phyloP scores from a whole-genome alignment of 2,329 filamentous ascomycete genomes.

The Trichophyton equinum region DNA sequence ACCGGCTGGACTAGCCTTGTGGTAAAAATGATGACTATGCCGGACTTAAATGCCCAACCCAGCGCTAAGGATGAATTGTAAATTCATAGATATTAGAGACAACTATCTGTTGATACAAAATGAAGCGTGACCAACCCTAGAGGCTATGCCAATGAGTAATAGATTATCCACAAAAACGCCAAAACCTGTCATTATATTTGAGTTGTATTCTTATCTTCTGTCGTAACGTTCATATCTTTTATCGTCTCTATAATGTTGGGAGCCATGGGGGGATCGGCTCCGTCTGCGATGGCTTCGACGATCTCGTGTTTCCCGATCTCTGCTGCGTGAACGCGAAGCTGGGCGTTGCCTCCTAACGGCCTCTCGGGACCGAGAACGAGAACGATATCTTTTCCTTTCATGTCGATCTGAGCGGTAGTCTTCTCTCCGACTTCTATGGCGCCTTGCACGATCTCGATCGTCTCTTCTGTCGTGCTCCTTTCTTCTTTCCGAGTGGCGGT shows the following conservation, averaged over 20 bases:
- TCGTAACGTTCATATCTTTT: not conserved
- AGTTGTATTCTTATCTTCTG: not conserved
- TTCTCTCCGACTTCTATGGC: slow-evolving; percentile 23
- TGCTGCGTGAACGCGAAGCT: slow-evolving; percentile 21
- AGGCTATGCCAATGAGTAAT: not conserved
- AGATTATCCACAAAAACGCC: not conserved
- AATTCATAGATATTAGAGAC: slow-evolving; percentile 6
- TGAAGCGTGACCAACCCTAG: slow-evolving; percentile 6
- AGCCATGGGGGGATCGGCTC: slow-evolving; percentile 9
- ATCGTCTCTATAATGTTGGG: slow-evolving; percentile 13
- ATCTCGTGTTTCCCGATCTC: slow-evolving; percentile 18
- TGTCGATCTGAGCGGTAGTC: slow-evolving; percentile 14
- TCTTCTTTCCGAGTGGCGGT: slow-evolving; percentile 21
- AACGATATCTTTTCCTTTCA: slow-evolving; percentile 10
- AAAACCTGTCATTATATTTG: not conserved
- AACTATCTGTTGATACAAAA: slow-evolving; percentile 10
- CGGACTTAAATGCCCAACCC: slow-evolving; percentile 42
- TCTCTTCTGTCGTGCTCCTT: slow-evolving; percentile 34
- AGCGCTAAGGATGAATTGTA: slow-evolving; percentile 40
- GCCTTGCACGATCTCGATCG: slow-evolving; percentile 18
- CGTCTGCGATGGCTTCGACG: slow-evolving; percentile 16
- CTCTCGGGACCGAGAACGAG: slow-evolving; percentile 18
- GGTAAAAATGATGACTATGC: slow-evolving; percentile 95
- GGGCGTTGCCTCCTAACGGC: slow-evolving; percentile 16
- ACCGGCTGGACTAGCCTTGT: slow-evolving; percentile 98